These are phyloP conservation scores for Lepiota brunneoincarnata DNA, from an alignment of 768 basidiomycete genomes.

Conservation along the genomic window DNA sequence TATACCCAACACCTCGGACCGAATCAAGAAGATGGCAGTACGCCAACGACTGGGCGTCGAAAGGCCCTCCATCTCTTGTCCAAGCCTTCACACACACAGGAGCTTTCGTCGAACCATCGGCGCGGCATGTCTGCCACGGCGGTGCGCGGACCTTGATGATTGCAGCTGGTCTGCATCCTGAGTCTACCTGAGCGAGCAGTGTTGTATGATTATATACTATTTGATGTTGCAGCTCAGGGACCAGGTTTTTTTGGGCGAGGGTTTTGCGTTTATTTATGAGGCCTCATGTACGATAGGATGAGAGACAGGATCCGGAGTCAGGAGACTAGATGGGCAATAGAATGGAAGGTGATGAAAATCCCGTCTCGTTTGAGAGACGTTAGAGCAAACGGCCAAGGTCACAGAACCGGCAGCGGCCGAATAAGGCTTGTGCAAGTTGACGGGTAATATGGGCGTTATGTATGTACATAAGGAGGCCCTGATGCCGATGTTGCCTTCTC, in stretches of 20 bases:
- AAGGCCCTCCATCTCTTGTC: slow-evolving; percentile 69
- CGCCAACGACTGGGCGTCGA: slow-evolving; percentile 58
- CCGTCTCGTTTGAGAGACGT: not conserved
- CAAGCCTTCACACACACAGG: slow-evolving; percentile 46
- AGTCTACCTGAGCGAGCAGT: slow-evolving; percentile 21
- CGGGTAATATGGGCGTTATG: not conserved
- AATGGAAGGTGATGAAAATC: slow-evolving; percentile 6
- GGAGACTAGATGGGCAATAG: not conserved
- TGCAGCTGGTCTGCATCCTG: slow-evolving; percentile 11
- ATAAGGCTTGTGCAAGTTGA: not conserved
- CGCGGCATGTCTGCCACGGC: slow-evolving; percentile 53
- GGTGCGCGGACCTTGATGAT: slow-evolving; percentile 40
- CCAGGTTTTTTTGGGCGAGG: slow-evolving; percentile 3
- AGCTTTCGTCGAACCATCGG: slow-evolving; percentile 39
- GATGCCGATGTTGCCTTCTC: not conserved
- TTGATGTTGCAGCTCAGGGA: slow-evolving; percentile 16
- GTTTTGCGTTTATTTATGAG: slow-evolving; percentile 1
- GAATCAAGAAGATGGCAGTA: slow-evolving; percentile 42
- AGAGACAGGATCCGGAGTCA: not conserved
- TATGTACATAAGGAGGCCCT: not conserved
- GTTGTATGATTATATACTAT: slow-evolving; percentile 27
- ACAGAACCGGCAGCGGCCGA: slow-evolving; percentile 5
- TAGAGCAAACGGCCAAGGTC: slow-evolving; percentile 2
- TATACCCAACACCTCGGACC: slow-evolving; percentile 75
- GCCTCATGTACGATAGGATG: slow-evolving; percentile 6